These are phyloP conservation scores for Nyctanthes arbortristis DNA, from an alignment of 257 asterid genomes.

Conservation along the genomic window DNA sequence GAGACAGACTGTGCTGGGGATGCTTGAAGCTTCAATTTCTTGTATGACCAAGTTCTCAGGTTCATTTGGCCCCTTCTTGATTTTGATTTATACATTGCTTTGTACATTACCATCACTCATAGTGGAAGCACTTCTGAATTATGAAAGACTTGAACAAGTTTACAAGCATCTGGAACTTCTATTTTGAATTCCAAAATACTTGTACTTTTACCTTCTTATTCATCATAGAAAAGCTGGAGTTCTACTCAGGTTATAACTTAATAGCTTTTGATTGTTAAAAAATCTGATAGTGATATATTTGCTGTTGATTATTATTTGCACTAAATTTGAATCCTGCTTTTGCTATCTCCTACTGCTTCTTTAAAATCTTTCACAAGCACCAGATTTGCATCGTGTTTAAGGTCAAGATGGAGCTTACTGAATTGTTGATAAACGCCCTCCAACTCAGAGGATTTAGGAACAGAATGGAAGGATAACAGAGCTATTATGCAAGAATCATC, in stretches of 20 bases:
- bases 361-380: not conserved
- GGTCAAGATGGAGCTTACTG: not conserved
- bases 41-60: constrained; percentile 7
- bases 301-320: not conserved
- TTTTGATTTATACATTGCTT: constrained; percentile 19
- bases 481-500: not conserved
- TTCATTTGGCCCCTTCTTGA: constrained; percentile 12
- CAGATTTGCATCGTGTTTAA: not conserved
- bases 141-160: not conserved
- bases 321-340: not conserved
- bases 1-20: not conserved
- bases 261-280: constrained; percentile 11
- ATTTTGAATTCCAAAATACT: too few relatives aligned
- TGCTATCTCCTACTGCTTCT: not conserved
- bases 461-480: not conserved
- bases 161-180: not conserved
- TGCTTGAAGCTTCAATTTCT: constrained; percentile 16
- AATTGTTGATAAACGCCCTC: not conserved
- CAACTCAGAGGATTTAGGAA: not conserved
- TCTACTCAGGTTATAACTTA: constrained; percentile 8
- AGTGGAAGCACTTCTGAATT: not conserved
- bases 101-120: constrained; percentile 23
- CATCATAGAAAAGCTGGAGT: constrained; percentile 13
- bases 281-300: not conserved
- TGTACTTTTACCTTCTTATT: not conserved